phyloP scores from a whole-genome alignment of 371 early-diverging fungal genomes.

The Mucor ambiguus region DNA sequence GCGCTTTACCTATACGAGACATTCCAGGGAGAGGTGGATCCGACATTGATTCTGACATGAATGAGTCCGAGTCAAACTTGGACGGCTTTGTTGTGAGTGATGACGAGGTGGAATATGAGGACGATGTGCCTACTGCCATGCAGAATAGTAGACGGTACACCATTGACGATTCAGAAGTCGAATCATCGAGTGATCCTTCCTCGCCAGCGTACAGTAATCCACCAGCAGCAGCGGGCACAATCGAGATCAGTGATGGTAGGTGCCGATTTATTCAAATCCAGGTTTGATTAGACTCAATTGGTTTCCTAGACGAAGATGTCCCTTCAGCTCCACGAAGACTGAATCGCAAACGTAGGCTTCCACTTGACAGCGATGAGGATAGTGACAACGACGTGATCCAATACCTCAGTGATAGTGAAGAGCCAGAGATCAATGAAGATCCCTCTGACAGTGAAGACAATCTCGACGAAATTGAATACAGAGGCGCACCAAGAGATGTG shows the following conservation, averaged over 20 bases:
- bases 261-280: not conserved
- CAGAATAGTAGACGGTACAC: not conserved
- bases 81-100: slow-evolving; percentile 2
- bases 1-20: not conserved
- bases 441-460: not conserved
- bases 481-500: not conserved
- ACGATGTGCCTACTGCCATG: not conserved
- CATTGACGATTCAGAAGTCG: not conserved
- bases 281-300: not conserved
- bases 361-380: not conserved
- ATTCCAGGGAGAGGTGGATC: not conserved
- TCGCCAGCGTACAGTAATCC: not conserved
- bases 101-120: not conserved
- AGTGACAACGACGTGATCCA: not conserved
- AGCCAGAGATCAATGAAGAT: not conserved
- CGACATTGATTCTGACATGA: not conserved
- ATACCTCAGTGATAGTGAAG: not conserved
- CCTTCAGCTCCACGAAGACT: not conserved
- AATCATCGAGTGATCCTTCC: not conserved
- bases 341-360: not conserved
- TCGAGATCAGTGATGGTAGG: slow-evolving; percentile 5
- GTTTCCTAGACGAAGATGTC: not conserved
- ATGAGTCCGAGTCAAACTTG: not conserved
- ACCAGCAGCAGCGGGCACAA: not conserved
- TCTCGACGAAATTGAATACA: not conserved